Evolutionary conservation across 148 eudicot species (phyloP).

Genomic region (Nepenthes gracilis): DNA sequence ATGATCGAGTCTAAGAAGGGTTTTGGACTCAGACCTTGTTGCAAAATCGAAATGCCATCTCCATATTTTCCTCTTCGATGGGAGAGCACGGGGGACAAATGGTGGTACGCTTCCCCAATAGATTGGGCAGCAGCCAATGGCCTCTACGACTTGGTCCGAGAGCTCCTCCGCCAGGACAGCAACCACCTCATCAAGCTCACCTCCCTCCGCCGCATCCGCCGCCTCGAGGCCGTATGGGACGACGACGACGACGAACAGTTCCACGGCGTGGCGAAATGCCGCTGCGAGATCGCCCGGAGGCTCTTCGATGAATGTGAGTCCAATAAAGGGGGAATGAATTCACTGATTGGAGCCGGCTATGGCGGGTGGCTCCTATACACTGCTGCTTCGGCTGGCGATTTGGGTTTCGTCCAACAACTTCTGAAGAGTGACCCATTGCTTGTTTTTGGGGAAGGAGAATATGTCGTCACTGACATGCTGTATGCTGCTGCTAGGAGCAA

Average conservation of each 20-base stretch:
- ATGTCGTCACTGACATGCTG: slow-evolving; percentile 78
- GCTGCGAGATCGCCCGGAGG: slow-evolving; percentile 55
- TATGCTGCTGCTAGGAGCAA: slow-evolving; percentile 93
- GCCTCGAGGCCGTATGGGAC: slow-evolving; percentile 92
- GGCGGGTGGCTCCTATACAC: slow-evolving; percentile 97
- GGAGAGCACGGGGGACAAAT: slow-evolving; percentile 98
- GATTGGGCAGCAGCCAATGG: slow-evolving; percentile 98
- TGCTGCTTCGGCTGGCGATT: slow-evolving; percentile 88
- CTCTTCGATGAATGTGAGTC: slow-evolving; percentile 46
- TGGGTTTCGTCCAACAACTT: slow-evolving; percentile 48
- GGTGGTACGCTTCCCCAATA: slow-evolving; percentile 98
- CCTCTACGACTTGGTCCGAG: slow-evolving; percentile 75
- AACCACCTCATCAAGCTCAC: slow-evolving; percentile 78
- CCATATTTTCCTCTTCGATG: slow-evolving; percentile 66
- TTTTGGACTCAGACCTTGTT: background rate
- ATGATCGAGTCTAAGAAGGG: no score
- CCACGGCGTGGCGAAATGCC: slow-evolving; percentile 58
- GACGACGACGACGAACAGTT: slow-evolving; percentile 47
- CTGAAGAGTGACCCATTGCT: slow-evolving; percentile 56
- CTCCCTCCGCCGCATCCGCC: slow-evolving; percentile 83
- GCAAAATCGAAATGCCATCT: slow-evolving; percentile 21
- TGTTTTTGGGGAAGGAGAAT: slow-evolving; percentile 96
- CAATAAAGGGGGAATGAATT: slow-evolving; percentile 29
- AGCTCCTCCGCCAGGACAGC: slow-evolving; percentile 75
- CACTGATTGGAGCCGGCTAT: slow-evolving; percentile 60